Percentiles rank a stretch among this genome's conserved stretches.
Evolutionary conservation across 164 flowering plant genomes (phyloP).

Genomic region (Houttuynia cordata): DNA sequence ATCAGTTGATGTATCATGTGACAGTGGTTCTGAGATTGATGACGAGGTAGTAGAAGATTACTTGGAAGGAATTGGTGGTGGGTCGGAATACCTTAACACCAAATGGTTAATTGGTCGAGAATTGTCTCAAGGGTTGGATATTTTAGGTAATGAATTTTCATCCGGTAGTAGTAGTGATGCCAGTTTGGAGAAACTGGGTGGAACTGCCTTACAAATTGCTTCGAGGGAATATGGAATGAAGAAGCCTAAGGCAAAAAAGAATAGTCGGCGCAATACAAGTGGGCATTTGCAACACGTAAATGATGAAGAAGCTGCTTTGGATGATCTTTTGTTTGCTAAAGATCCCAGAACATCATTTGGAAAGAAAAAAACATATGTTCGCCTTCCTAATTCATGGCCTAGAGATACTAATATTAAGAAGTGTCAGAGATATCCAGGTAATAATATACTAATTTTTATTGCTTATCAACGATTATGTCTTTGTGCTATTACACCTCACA

Average conservation of each 20-base stretch:
- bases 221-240: slow-evolving; percentile 63
- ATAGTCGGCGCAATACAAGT: slow-evolving; percentile 7
- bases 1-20: slow-evolving; percentile 16
- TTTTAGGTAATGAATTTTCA: slow-evolving; percentile 34
- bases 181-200: slow-evolving; percentile 39
- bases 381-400: slow-evolving; percentile 62
- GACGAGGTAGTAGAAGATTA: slow-evolving; percentile 78
- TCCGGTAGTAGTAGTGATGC: slow-evolving; percentile 34
- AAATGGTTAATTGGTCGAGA: slow-evolving; percentile 33
- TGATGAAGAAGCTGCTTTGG: slow-evolving; percentile 19
- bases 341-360: slow-evolving; percentile 49
- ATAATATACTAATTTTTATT: background rate
- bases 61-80: slow-evolving; percentile 80
- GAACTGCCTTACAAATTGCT: slow-evolving; percentile 50
- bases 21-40: slow-evolving; percentile 60
- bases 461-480: background rate
- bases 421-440: slow-evolving; percentile 53
- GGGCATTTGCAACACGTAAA: background rate
- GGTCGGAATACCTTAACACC: slow-evolving; percentile 26
- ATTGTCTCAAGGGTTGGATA: slow-evolving; percentile 15
- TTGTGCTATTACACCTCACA: background rate
- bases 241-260: slow-evolving; percentile 29
- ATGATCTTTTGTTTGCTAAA: slow-evolving; percentile 53
- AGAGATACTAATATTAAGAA: slow-evolving; percentile 37
- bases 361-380: slow-evolving; percentile 42